A percentile compares a stretch with the other conserved stretches of the same genome.
These are phyloP conservation scores for Trametes cingulata DNA, from an alignment of 768 basidiomycete genomes.

Conservation along the genomic window DNA sequence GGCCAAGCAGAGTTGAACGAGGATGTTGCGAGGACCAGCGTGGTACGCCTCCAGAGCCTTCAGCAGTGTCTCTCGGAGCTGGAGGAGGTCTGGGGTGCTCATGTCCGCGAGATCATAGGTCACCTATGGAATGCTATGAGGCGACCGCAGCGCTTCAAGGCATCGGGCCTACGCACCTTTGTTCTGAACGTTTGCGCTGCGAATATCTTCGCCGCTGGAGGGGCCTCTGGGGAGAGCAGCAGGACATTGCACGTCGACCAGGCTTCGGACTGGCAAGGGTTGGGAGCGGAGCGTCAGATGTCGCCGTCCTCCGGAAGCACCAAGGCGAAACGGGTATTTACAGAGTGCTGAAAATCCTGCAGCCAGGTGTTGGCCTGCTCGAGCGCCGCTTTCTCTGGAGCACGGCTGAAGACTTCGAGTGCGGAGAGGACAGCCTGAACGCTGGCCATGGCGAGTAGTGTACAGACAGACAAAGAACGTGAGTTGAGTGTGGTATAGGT, in stretches of 20 bases:
- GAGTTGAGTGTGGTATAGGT: slow-evolving; percentile 8
- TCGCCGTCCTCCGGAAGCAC: slow-evolving; percentile 49
- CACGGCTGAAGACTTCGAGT: slow-evolving; percentile 75
- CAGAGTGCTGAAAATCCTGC: slow-evolving; percentile 98
- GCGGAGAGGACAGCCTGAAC: slow-evolving; percentile 74
- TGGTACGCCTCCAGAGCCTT: slow-evolving; percentile 72
- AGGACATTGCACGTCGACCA: slow-evolving; percentile 95
- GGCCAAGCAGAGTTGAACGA: slow-evolving; percentile 88
- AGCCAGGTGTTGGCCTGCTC: slow-evolving; percentile 93
- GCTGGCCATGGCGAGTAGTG: slow-evolving; percentile 52
- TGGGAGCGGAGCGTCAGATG: slow-evolving; percentile 65
- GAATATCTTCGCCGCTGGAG: slow-evolving; percentile 82
- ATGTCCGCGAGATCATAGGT: slow-evolving; percentile 94
- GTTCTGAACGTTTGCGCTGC: slow-evolving; percentile 95
- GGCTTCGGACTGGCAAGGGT: slow-evolving; percentile 81
- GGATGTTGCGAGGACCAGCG: slow-evolving; percentile 77
- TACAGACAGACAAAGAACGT: slow-evolving; percentile 5
- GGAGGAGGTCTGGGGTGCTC: slow-evolving; percentile 63
- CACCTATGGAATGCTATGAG: slow-evolving; percentile 55
- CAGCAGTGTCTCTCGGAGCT: slow-evolving; percentile 87
- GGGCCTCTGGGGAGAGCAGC: slow-evolving; percentile 77
- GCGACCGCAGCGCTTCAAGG: neutral
- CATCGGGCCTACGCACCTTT: slow-evolving; percentile 60
- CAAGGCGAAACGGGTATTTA: slow-evolving; percentile 80
- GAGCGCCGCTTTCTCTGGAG: slow-evolving; percentile 81